A percentile compares a stretch with the other conserved stretches of the same genome.
Evolutionary conservation across 2,329 filamentous ascomycete genomes (phyloP).

Genomic region (Didymella keratinophila): DNA sequence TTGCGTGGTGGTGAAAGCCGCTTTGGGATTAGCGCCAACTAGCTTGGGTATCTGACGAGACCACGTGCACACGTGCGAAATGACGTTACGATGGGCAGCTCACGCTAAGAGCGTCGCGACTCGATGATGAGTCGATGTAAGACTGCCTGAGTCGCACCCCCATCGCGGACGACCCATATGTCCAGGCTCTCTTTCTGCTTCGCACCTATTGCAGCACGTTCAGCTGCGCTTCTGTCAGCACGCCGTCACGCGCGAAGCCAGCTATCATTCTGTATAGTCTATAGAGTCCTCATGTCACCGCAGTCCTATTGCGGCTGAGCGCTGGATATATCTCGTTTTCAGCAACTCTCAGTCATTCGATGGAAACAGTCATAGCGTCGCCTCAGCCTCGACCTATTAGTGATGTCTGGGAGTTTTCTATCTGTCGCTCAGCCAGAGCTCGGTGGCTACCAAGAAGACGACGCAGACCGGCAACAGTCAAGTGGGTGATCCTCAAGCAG

Average conservation of each 20-base stretch:
- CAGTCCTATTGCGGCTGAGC: neutral
- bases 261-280: neutral
- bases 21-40: neutral
- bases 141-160: neutral
- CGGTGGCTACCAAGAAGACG: neutral
- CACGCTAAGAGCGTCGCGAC: neutral
- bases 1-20: neutral
- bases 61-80: neutral
- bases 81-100: neutral
- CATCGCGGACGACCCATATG: neutral
- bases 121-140: neutral
- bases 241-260: neutral
- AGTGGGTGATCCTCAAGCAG: neutral
- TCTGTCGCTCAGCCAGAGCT: neutral
- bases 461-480: neutral
- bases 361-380: neutral
- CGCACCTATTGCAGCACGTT: neutral
- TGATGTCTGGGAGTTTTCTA: neutral
- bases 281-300: neutral
- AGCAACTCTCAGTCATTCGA: neutral
- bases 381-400: neutral
- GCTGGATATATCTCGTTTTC: neutral
- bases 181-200: neutral
- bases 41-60: neutral
- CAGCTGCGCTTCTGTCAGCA: neutral